Conservation (phyloP, 2,329 filamentous ascomycete species). For the Raffaelea albimanens region DNA sequence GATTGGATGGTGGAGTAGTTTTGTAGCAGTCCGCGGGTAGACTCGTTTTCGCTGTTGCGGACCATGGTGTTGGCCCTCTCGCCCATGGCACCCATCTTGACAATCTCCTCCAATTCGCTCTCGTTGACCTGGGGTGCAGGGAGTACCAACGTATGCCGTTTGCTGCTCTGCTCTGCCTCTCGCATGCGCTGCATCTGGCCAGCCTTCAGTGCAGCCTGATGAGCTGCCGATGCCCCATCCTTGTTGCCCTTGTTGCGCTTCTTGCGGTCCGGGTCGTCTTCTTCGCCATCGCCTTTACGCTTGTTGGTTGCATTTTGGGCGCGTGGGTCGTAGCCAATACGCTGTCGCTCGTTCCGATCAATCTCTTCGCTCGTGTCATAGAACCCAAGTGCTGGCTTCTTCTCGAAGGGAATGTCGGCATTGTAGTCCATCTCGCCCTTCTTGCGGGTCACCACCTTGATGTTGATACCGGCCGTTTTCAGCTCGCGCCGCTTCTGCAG, state of each 20-base stretch:
- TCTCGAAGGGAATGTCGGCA: conserved; percentile 96
- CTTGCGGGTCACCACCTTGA: conserved; percentile 87
- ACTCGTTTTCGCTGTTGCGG: conserved; percentile 69
- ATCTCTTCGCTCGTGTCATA: conserved; percentile 87
- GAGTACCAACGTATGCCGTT: conserved; percentile 71
- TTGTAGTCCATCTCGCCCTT: conserved; percentile 99
- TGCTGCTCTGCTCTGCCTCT: conserved; percentile 95
- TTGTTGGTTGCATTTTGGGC: conserved; percentile 79
- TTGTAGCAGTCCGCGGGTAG: conserved; percentile 76
- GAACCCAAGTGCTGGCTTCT: conserved; percentile 78
- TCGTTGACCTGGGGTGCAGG: conserved; percentile 90
- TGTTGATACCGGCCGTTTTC: conserved; percentile 96
- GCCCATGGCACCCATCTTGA: conserved; percentile 95
- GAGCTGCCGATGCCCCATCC: conserved; percentile 49
- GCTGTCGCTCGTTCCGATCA: conserved; percentile 69
- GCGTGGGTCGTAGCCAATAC: conserved; percentile 79
- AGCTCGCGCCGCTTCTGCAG: conserved; percentile 93
- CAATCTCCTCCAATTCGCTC: conserved; percentile 87
- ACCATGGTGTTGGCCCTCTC: conserved; percentile 73
- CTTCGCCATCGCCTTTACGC: conserved; percentile 84
- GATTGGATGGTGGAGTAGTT: conserved; percentile 77
- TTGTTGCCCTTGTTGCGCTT: conserved; percentile 77
- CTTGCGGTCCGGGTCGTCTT: conserved; percentile 60
- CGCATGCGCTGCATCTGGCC: conserved; percentile 90
- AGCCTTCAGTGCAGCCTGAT: conserved; percentile 82